Evolutionary conservation across 169 alveolate species (phyloP).

Genomic region (Plasmodium fragile): DNA sequence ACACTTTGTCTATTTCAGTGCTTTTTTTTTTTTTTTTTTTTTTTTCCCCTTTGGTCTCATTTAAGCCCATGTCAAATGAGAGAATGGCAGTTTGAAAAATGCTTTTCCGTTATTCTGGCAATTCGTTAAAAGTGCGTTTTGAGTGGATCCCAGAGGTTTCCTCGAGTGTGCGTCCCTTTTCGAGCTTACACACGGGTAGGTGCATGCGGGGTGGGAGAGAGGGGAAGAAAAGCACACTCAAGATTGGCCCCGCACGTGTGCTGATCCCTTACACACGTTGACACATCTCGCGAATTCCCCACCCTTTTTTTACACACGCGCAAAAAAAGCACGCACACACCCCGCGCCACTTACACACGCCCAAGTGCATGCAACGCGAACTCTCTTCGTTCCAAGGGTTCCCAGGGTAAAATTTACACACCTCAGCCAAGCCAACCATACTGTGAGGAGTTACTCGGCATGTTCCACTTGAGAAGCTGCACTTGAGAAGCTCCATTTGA

Average conservation of each 20-base stretch:
- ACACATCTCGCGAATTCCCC: background rate
- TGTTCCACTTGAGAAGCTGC: background rate
- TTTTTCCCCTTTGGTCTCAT: background rate
- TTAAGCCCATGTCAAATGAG: slow-evolving; percentile 7
- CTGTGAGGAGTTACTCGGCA: background rate
- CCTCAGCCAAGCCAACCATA: background rate
- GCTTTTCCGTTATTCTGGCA: background rate
- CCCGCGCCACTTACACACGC: background rate
- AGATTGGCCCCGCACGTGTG: background rate
- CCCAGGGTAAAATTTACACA: background rate
- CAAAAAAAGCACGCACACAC: background rate
- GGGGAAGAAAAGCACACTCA: background rate
- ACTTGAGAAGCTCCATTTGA: background rate
- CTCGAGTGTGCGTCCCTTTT: background rate
- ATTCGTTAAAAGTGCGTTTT: background rate
- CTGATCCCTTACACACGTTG: background rate
- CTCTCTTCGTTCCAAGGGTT: background rate
- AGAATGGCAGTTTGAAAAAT: background rate
- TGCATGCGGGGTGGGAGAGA: background rate
- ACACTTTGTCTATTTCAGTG: slow-evolving; percentile 3
- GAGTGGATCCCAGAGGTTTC: background rate
- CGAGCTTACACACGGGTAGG: background rate
- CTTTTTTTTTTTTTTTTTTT: background rate
- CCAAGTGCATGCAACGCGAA: background rate
- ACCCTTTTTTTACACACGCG: background rate